A percentile compares a stretch with the other conserved stretches of the same genome.
These are phyloP conservation scores for Hyphodiscus sp. DNA, from an alignment of 2,329 filamentous ascomycete genomes.

Conservation along the genomic window DNA sequence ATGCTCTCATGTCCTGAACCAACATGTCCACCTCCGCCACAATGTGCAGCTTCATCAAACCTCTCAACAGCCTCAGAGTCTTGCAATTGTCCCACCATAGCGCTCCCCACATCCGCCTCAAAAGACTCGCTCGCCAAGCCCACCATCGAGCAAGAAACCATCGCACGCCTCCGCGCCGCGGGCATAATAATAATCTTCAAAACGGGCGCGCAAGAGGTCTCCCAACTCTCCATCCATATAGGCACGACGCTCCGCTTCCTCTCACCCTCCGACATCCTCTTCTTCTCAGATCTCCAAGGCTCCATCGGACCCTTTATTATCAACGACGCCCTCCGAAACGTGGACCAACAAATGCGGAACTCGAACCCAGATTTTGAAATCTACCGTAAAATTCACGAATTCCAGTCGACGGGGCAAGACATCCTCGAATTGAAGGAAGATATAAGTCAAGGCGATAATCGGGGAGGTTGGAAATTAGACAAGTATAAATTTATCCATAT, in stretches of 20 bases:
- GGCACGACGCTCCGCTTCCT: constrained; percentile 46
- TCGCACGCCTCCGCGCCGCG: constrained; percentile 8
- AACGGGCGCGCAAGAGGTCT: constrained; percentile 49
- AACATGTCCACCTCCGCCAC: not conserved
- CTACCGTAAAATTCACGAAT: constrained; percentile 36
- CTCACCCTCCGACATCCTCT: constrained; percentile 37
- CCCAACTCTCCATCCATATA: constrained; percentile 47
- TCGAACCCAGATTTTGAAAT: constrained; percentile 40
- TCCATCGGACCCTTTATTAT: constrained; percentile 39
- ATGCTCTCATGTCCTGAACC: not conserved
- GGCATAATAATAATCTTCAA: constrained; percentile 42
- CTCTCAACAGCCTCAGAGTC: too few species aligned
- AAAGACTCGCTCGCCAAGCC: not conserved
- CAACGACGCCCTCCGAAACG: constrained; percentile 41
- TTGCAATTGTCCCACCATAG: not conserved
- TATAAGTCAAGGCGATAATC: constrained; percentile 2
- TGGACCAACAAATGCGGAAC: constrained; percentile 37
- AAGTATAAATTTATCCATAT: constrained; percentile 59
- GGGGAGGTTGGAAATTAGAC: constrained; percentile 48
- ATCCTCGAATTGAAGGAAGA: constrained; percentile 33
- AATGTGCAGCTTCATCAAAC: too few species aligned
- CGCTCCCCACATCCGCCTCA: not conserved
- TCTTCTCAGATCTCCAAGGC: constrained; percentile 53
- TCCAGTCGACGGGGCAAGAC: constrained; percentile 39
- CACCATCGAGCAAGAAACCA: constrained; percentile 8